Evolutionary conservation across 2,329 filamentous ascomycete genomes (phyloP), one percentile per base, ranked within the genome.

Genomic region (Hymenoscyphus albidus): DNA sequence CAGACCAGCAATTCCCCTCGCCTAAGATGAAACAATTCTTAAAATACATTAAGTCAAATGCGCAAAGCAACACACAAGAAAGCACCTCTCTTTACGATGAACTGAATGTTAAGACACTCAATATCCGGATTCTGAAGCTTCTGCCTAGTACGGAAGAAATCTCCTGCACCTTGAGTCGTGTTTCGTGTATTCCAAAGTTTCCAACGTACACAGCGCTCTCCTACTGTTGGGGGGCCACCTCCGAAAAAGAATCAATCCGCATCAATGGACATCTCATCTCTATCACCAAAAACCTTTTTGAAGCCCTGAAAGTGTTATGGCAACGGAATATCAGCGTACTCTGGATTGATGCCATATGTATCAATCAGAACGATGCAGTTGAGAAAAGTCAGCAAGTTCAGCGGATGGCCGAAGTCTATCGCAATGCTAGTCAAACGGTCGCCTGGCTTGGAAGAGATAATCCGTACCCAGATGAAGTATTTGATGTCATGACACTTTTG

Each of bases 301-400:
- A 42, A 16, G 32, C 60, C 18, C 38, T 62, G 9, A 18, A 18
- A 18, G 27, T 31, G 42, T 22, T 57, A 10, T 35, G 38, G 13
- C n/a, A 14, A 16, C 22, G 60, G 4, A 5, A 40, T 14, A 32
- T 31, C n/a, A 9, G 13, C 18, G 32, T 6, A 18, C 31, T 57
- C 54, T 62, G 60, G 60, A 32, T 57, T 16, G 60, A 62, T 18
- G 60, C 60, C 38, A 56, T 62, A 44, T 62, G 48, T 44, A 62
- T 56, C n/a, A 42, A 62, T 42, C 60, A 62, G n/a, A 42, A 56
- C 14, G 60, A 62, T 18, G 31, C 9, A 16, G 9, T 1, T 16
- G 51, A 62, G n/a, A 39, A 39, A 18, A 31, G 35, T 31, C 22
- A 56, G 14, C 51, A 62, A n/a, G 51, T 62, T 16, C n/a, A 4